Conservation (phyloP, 164 flowering plant genomes). For the Paratinospora sagittata region DNA sequence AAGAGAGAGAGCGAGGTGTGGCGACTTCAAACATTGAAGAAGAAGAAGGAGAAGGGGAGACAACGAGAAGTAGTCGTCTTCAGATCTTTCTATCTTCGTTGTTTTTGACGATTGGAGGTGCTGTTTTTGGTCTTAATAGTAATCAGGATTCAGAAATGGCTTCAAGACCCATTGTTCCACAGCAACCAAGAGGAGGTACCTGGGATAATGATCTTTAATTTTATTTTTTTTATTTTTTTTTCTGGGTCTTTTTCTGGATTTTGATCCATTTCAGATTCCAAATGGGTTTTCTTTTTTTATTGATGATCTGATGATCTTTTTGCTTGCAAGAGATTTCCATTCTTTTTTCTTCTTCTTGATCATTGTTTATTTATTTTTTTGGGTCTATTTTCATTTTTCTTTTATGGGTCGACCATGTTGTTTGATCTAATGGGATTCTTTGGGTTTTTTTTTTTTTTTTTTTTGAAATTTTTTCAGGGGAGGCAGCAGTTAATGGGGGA, state of each 20-base stretch:
- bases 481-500: conserved; percentile 36
- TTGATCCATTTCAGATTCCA: too few relatives aligned
- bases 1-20: conserved; percentile 9
- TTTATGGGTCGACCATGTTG: too few relatives aligned
- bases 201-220: too few relatives aligned
- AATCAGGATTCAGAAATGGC: conserved; percentile 42
- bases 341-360: too few relatives aligned
- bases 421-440: background rate
- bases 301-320: background rate
- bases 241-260: too few relatives aligned
- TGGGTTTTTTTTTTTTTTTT: background rate
- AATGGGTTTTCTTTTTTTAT: too few relatives aligned
- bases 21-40: conserved; percentile 11
- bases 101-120: conserved; percentile 23
- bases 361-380: too few relatives aligned
- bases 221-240: too few relatives aligned
- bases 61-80: conserved; percentile 16
- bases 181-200: conserved; percentile 45
- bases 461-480: conserved; percentile 26
- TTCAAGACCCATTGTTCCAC: conserved; percentile 48
- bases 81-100: conserved; percentile 20
- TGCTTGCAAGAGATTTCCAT: background rate
- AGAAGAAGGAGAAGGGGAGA: too few relatives aligned
- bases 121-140: conserved; percentile 21
- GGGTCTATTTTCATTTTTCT: background rate